These are phyloP conservation scores for Paspalum vaginatum DNA, from an alignment of 176 grass and related monocot genomes.

Conservation along the genomic window DNA sequence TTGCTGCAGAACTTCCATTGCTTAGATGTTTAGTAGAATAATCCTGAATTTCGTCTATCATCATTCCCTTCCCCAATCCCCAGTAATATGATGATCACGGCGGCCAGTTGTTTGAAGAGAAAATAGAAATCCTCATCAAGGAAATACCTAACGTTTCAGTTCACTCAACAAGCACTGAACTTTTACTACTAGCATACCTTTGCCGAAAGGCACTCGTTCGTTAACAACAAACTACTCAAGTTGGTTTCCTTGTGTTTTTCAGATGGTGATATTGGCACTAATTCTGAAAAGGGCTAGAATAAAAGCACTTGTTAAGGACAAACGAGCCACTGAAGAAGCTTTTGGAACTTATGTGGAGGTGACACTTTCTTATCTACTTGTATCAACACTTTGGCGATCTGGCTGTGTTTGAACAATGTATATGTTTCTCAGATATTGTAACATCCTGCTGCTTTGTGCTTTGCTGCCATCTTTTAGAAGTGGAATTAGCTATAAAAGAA, in stretches of 20 bases:
- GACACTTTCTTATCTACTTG: no score
- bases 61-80: constrained; percentile 1
- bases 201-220: neutral
- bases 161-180: constrained; percentile 1
- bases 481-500: neutral
- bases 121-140: neutral
- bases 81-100: neutral
- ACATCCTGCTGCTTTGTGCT: neutral
- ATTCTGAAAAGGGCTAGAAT: constrained; percentile 91
- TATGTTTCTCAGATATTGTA: constrained; percentile 11
- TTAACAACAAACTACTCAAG: neutral
- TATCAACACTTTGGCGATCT: neutral
- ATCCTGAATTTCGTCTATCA: neutral
- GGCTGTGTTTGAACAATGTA: constrained; percentile 18
- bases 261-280: constrained; percentile 87
- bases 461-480: neutral
- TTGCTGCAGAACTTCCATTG: neutral
- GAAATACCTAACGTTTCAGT: neutral
- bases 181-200: neutral
- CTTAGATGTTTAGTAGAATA: neutral
- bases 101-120: neutral
- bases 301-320: constrained; percentile 92
- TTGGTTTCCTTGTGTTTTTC: constrained; percentile 32
- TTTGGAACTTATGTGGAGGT: constrained; percentile 97
- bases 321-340: constrained; percentile 72